Evolutionary conservation across 768 basidiomycete genomes (phyloP).

Genomic region (Phaeotremella skinneri): DNA sequence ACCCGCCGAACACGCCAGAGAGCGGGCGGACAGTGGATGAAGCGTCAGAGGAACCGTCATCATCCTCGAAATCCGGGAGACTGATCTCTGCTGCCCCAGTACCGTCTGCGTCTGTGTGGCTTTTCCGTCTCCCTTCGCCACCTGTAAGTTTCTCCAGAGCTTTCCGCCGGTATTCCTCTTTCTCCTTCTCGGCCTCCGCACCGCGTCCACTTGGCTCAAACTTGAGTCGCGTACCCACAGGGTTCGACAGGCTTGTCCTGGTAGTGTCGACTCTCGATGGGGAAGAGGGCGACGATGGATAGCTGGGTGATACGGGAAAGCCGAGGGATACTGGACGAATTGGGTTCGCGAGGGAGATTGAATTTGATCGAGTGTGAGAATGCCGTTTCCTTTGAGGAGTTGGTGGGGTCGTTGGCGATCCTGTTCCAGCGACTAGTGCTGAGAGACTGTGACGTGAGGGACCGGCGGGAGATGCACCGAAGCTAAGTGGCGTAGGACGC

Average conservation of each 20-base stretch:
- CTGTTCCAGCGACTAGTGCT: background rate
- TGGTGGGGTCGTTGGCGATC: slow-evolving; percentile 32
- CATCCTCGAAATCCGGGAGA: slow-evolving; percentile 42
- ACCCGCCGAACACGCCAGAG: slow-evolving; percentile 26
- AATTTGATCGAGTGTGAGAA: slow-evolving; percentile 43
- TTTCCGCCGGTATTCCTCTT: slow-evolving; percentile 37
- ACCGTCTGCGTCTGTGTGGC: background rate
- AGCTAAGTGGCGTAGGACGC: slow-evolving; percentile 28
- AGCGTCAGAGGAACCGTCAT: slow-evolving; percentile 29
- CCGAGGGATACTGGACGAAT: slow-evolving; percentile 40
- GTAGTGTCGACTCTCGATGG: slow-evolving; percentile 14
- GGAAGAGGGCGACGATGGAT: slow-evolving; percentile 34
- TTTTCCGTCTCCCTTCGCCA: slow-evolving; percentile 5
- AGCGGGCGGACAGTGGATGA: slow-evolving; percentile 28
- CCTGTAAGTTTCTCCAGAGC: slow-evolving; percentile 43
- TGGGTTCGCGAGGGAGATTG: slow-evolving; percentile 42
- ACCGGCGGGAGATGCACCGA: slow-evolving; percentile 11
- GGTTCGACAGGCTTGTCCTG: slow-evolving; percentile 10
- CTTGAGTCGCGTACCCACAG: slow-evolving; percentile 30
- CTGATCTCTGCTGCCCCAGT: slow-evolving; percentile 23
- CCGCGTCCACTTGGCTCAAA: slow-evolving; percentile 43
- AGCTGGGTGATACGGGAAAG: slow-evolving; percentile 30
- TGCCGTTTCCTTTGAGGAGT: slow-evolving; percentile 35
- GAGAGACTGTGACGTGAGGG: slow-evolving; percentile 14
- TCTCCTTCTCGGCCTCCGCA: slow-evolving; percentile 43